Evolutionary conservation across 768 basidiomycete genomes (phyloP).

Genomic region (Dentipellis fragilis): DNA sequence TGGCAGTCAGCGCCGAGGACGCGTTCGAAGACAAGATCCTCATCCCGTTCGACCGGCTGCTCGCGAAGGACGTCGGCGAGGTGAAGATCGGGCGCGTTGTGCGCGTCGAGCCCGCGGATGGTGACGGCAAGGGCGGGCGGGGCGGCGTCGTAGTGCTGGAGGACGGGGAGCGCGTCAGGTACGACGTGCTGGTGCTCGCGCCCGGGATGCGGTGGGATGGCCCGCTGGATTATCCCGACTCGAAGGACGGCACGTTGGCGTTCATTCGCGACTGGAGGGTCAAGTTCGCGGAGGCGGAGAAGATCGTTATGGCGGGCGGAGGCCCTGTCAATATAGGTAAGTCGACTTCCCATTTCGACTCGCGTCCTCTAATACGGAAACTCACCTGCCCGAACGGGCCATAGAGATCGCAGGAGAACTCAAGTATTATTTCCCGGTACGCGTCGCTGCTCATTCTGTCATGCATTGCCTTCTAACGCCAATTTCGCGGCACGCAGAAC

Average conservation of each 20-base stretch:
- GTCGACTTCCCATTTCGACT: conserved; percentile 11
- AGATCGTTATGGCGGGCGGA: conserved; percentile 17
- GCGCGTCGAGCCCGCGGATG: conserved; percentile 23
- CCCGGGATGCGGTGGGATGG: conserved; percentile 49
- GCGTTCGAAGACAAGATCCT: conserved; percentile 10
- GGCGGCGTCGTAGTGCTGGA: conserved; percentile 43
- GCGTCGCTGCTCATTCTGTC: conserved; percentile 4
- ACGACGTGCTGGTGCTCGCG: conserved; percentile 48
- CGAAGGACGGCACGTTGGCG: conserved; percentile 14
- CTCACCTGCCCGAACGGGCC: not conserved
- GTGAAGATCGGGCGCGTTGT: conserved; percentile 24
- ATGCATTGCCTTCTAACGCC: not conserved
- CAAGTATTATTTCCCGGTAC: conserved; percentile 29
- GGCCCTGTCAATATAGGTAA: conserved; percentile 25
- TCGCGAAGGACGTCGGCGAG: conserved; percentile 37
- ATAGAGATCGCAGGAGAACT: conserved; percentile 34
- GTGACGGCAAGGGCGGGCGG: conserved; percentile 13
- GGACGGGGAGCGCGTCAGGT: conserved; percentile 38
- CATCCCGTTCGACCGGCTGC: conserved; percentile 42
- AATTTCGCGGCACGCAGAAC: conserved; percentile 8
- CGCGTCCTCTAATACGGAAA: conserved; percentile 26
- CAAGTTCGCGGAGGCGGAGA: conserved; percentile 12
- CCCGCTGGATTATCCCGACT: conserved; percentile 34
- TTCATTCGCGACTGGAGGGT: conserved; percentile 16
- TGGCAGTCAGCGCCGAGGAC: conserved; percentile 13